Base-by-base conservation (phyloP, 2,329 filamentous ascomycete genomes). In the Lachnellula cervina region DNA sequence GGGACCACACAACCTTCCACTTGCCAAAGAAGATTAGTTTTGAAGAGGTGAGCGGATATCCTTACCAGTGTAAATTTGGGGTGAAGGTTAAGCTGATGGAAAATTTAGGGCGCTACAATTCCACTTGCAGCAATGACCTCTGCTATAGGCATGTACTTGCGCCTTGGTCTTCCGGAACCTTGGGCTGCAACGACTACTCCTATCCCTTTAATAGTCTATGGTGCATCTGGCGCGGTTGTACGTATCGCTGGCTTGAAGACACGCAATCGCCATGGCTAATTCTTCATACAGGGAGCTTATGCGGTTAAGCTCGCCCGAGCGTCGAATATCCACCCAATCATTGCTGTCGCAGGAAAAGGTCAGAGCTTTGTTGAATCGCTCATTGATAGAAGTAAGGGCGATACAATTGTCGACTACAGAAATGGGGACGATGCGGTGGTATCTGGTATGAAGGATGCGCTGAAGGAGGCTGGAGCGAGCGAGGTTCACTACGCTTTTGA, bases 241-340 rank as follows among this genome's bases (percentile, higher is more conserved):
- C 25, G 61, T 32, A 11, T 28, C 13, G n/a, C 13, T 25, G 42
- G 13, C 11, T 51, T 35, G 5, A 11, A 32, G 28, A 32, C 11
- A 32, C 28, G 28, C 28, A 32, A n/a, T 21, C 5, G 9, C 5
- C 11, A 44, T 19, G 21, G 34, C 13, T 38, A 7, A 51, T 63
- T 38, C 38, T 23, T 13, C 7, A 14, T 3, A 14, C 23, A 64
- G 64, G 83, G 82, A 5, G 73, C 79, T 2, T 85, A 77, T 58
- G 80, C 76, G 0, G 74, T 86, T 52, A 80, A 86, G 62, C 72
- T 86, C 51, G 66, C 66, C 35, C 62, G 56, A 44, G 59, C 58
- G 3, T 69, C 74, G 2, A 79, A 81, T 54, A 77, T 85, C 23
- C 80, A 84, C 61, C 82, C 83, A 0, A 73, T 86, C 35, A 81